Conservation (phyloP, 805 yeast species). For the Candida michaelii region DNA sequence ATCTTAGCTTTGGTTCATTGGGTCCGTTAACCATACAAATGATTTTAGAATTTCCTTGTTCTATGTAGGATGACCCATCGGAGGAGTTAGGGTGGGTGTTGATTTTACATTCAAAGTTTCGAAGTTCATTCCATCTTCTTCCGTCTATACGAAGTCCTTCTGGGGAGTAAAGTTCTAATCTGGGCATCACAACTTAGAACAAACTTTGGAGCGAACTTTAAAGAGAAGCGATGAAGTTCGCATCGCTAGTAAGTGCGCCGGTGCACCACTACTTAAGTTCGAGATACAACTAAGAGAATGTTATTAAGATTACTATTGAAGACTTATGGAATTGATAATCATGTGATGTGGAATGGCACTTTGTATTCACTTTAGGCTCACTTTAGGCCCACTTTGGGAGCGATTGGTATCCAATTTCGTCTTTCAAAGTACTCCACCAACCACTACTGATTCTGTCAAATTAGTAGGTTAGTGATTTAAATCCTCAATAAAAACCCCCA, state of each 20-base stretch:
- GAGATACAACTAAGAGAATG: no score
- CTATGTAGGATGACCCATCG: constrained; percentile 90
- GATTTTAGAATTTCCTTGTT: constrained; percentile 89
- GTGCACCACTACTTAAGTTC: no score
- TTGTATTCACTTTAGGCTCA: no score
- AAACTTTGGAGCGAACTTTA: no score
- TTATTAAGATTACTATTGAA: no score
- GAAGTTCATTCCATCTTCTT: constrained; percentile 89
- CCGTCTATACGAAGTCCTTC: constrained; percentile 95
- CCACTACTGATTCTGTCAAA: background rate
- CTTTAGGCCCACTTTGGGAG: no score
- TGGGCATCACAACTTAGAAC: constrained; percentile 48
- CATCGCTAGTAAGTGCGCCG: no score
- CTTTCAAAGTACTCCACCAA: background rate
- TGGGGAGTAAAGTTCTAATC: constrained; percentile 86
- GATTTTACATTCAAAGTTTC: constrained; percentile 75
- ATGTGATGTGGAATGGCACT: no score
- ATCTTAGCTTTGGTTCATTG: constrained; percentile 66
- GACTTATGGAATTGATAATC: no score
- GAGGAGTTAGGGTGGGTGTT: constrained; percentile 86
- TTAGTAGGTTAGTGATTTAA: constrained; percentile 1
- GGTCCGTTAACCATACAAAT: constrained; percentile 89
- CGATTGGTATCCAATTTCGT: background rate
- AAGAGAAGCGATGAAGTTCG: no score
- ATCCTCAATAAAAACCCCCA: constrained; percentile 53